Evolutionary conservation across 768 basidiomycete species (phyloP), one percentile per base, ranked within the genome.

Genomic region (Podaxis rugospora): DNA sequence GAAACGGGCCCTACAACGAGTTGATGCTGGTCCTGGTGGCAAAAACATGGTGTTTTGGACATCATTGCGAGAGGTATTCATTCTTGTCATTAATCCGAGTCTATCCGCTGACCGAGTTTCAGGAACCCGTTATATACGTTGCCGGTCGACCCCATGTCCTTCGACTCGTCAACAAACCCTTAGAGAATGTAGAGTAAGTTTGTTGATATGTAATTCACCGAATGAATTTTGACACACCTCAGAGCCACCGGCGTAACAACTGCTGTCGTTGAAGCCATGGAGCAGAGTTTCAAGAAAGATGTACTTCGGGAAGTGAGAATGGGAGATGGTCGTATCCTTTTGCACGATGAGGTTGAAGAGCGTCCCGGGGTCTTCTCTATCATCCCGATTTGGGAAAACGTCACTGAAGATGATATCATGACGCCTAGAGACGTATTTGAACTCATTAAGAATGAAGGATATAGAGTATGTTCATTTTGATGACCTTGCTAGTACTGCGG

Each of bases 341-440:
- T 98, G 1, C 97, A 98, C 64, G 96, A 98, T 67, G 96, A 99
- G 74, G 85, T 97, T 5, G 95, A 97, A 71, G 95, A 96, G 57
- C 82, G 90, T 40, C 92, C 95, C 1, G 95, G 95, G 1, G 81
- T 85, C 0, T 98, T 94, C 73, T 82, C 88, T 9, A 91, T 99
- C 64, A 88, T 97, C 39, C 95, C 97, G 0, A 86, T 95, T 51
- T 99, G 95, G 96, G 95, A 98, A 74, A 86, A 84, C 1, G 88
- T 96, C 2, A 76, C 81, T 1, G 87, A 90, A 61, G 79, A 80
- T 25, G 93, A 95, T 49, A 92, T 95, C 63, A 83, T 95, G 80
- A 96, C 94, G 0, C 92, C 94, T 2, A 75, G 88, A 65, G 92
- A 93, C 61, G 90, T 90, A 0, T 92, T 92, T 67, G 75, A 88